Conservation (phyloP, 2,329 filamentous ascomycete genomes). For the Colletotrichum sidae region DNA sequence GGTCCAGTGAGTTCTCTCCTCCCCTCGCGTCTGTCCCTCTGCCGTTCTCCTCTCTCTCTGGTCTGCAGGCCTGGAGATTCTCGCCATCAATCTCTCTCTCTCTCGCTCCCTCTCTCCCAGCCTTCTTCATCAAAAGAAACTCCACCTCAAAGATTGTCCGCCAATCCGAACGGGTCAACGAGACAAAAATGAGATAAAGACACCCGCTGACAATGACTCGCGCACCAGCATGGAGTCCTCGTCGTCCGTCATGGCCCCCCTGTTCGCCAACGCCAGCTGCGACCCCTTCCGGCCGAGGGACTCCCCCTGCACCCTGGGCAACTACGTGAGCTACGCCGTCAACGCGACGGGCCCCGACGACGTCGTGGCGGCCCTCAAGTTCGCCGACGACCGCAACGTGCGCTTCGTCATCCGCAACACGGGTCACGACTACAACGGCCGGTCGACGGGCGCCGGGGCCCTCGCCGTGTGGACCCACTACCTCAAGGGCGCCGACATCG, state of each 20-base stretch:
- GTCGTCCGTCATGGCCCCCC: slow-evolving; percentile 43
- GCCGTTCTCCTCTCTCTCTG: no score
- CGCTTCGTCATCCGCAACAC: slow-evolving; percentile 51
- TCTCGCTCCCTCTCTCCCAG: no score
- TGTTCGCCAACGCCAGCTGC: slow-evolving; percentile 46
- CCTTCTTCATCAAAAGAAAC: no score
- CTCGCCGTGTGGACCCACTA: slow-evolving; percentile 61
- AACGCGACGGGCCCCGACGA: slow-evolving; percentile 45
- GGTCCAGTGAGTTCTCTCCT: slow-evolving; percentile 16
- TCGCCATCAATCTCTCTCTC: no score
- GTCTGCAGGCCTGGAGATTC: no score
- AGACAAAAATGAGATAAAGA: not conserved
- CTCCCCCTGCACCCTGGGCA: slow-evolving; percentile 50
- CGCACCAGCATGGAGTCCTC: slow-evolving; percentile 29
- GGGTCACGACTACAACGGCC: slow-evolving; percentile 53
- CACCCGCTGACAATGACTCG: slow-evolving; percentile 9
- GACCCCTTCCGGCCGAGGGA: slow-evolving; percentile 46
- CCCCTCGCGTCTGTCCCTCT: not conserved
- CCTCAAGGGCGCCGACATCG: slow-evolving; percentile 56
- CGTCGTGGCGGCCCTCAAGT: slow-evolving; percentile 47
- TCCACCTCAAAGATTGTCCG: no score
- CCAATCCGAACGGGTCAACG: no score
- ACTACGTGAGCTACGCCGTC: slow-evolving; percentile 45
- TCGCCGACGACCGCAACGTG: slow-evolving; percentile 52
- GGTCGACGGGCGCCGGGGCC: slow-evolving; percentile 63